Conservation (phyloP, 164 flowering plant species). For the Taxillus chinensis region DNA sequence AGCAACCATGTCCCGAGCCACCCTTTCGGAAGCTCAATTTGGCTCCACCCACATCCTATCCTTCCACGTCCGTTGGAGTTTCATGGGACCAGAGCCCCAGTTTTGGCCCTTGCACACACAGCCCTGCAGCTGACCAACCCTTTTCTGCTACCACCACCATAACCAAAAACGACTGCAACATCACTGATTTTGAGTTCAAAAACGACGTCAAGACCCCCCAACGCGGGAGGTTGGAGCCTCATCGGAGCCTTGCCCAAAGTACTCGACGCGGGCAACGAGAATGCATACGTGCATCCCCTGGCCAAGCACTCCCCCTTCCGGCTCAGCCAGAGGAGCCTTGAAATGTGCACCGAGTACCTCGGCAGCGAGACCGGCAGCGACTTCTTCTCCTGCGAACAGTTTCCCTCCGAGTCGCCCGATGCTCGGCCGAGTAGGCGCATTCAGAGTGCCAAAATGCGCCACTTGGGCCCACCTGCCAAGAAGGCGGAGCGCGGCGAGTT, state of each 20-base stretch:
- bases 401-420: not conserved
- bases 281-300: conserved; percentile 42
- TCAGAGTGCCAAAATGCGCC: no score
- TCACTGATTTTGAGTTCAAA: no score
- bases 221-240: conserved; percentile 32
- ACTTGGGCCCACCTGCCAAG: not conserved
- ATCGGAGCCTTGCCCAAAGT: conserved; percentile 20
- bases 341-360: conserved; percentile 69
- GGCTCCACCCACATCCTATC: conserved; percentile 11
- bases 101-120: no score
- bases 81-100: no score
- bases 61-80: not conserved
- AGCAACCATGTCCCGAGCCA: conserved; percentile 34
- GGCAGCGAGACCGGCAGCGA: conserved; percentile 61
- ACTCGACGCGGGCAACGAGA: conserved; percentile 12
- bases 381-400: conserved; percentile 12
- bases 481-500: conserved; percentile 11
- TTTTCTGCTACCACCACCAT: no score
- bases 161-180: no score
- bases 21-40: conserved; percentile 19
- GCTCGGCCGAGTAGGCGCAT: no score
- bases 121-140: no score
- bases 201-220: no score
- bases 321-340: conserved; percentile 49
- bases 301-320: conserved; percentile 26